Conservation (phyloP, 2,329 filamentous ascomycete genomes). For the Beauveria sp. region DNA sequence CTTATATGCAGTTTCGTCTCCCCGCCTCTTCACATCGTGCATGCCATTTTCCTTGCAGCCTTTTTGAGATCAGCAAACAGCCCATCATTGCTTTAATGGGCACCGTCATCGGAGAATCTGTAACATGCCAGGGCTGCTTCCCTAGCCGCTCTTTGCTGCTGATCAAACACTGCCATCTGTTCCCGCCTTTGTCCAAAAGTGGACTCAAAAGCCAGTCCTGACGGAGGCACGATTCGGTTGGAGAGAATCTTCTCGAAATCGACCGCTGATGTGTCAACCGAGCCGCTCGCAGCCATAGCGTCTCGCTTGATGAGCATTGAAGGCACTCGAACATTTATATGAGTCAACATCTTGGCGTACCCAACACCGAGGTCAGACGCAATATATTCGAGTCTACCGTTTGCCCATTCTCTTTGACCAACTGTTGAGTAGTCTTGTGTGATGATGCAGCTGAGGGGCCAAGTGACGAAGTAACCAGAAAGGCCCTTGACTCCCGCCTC, state of each 20-base stretch:
- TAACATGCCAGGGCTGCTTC: conserved; percentile 10
- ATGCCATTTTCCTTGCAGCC: not conserved
- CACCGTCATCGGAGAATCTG: conserved; percentile 13
- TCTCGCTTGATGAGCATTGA: conserved; percentile 55
- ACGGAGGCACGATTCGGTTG: conserved; percentile 18
- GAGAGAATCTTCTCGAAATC: conserved; percentile 40
- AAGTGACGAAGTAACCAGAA: conserved; percentile 52
- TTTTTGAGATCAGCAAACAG: not conserved
- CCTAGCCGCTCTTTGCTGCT: not conserved
- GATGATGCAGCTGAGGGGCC: conserved; percentile 47
- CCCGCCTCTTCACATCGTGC: not conserved
- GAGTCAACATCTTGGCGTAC: conserved; percentile 47
- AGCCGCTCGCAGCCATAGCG: conserved; percentile 33
- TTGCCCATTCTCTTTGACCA: conserved; percentile 47
- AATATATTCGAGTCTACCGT: conserved; percentile 47
- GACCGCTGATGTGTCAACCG: conserved; percentile 8
- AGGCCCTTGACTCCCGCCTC: conserved; percentile 45
- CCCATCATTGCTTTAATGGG: not conserved
- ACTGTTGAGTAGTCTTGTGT: conserved; percentile 54
- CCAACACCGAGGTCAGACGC: conserved; percentile 48
- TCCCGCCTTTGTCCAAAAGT: not conserved
- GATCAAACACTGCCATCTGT: not conserved
- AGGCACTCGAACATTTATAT: conserved; percentile 50
- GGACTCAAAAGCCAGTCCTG: not conserved
- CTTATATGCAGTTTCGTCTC: not conserved